A percentile compares a stretch with the other conserved stretches of the same genome.
Conservation (phyloP, 2,329 filamentous ascomycete species). For the Aspergillus sp. region DNA sequence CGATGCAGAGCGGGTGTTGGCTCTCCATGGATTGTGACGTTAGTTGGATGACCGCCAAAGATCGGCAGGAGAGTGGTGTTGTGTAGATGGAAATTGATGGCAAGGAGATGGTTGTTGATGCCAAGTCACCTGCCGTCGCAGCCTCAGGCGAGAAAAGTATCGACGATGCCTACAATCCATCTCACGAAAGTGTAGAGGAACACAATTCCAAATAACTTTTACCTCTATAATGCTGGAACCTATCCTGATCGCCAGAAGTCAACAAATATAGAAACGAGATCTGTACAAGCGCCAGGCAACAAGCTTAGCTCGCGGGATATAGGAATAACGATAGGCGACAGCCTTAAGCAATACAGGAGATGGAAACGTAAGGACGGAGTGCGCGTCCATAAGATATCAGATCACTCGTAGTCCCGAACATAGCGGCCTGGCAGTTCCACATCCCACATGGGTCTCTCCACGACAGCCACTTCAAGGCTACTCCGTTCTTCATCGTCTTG, state of each 20-base stretch:
- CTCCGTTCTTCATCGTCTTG: constrained; percentile 16
- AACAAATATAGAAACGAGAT: neutral
- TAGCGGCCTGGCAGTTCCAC: constrained; percentile 73
- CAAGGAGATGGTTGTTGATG: no score
- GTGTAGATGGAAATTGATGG: no score
- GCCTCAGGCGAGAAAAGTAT: no score
- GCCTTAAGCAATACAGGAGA: no score
- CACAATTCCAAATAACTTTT: neutral
- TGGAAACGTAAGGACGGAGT: no score
- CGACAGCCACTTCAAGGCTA: constrained; percentile 72
- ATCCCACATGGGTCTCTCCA: constrained; percentile 85
- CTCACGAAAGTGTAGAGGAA: neutral
- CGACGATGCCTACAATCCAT: neutral
- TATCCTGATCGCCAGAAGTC: neutral
- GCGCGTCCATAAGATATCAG: neutral
- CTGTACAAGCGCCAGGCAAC: neutral
- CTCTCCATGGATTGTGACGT: no score
- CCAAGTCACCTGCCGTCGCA: no score
- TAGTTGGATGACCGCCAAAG: no score
- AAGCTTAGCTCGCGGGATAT: neutral
- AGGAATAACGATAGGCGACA: no score
- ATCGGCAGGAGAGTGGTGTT: no score
- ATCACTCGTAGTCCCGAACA: constrained; percentile 55
- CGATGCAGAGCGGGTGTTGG: no score
- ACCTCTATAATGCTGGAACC: neutral